Base-by-base conservation (phyloP, 192 early-diverging fungal genomes). In the Backusella tarrabulga region DNA sequence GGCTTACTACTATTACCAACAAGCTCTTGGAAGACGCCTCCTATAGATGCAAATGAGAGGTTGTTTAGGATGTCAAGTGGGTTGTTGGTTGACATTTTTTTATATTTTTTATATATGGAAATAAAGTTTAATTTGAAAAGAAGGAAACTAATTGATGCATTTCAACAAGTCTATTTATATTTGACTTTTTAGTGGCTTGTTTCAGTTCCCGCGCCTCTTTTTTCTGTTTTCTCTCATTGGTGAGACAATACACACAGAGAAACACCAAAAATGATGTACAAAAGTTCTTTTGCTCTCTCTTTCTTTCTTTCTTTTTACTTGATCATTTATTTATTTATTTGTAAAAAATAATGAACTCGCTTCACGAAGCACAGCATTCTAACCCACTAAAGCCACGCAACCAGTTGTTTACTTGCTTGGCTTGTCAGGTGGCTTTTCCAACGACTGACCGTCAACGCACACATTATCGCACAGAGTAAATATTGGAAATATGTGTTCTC, bases 341-440 rank as follows among this genome's bases (percentile, higher is more conserved):
- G 11, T 12, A 29, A 14, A 63, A 4, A 56, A 63, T 29, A 29
- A 63, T 63, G 56, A 63, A 63, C 56, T 14, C 23, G 12, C 23
- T 70, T 70, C 38, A 36, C n/a, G n/a, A 70, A 41, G n/a, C 35
- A 23, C 71, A 46, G 12, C 71, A 72, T 52, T 42, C 71, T 8
- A 63, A 74, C 8, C 72, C 72, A 34, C 67, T 50, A 66, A 77
- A 36, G 5, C 76, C 76, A 71, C 46, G 36, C 26, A 77, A 77
- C 50, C 29, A 54, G 29, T 23, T 95, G n/a, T 96, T 89, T 80
- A 96, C 95, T 26, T 96, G 95, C 78, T 85, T 96, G 35, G 87
- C 95, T 29, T 99, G 98, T 86, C 95, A 97, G 79, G 94, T 98
- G 32, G 95, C 95, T 6, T 99, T 99, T 84, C 85, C 91, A 80